phyloP scores from a whole-genome alignment of 1,139 yeast species.

The Saccharomycopsis phalli region DNA sequence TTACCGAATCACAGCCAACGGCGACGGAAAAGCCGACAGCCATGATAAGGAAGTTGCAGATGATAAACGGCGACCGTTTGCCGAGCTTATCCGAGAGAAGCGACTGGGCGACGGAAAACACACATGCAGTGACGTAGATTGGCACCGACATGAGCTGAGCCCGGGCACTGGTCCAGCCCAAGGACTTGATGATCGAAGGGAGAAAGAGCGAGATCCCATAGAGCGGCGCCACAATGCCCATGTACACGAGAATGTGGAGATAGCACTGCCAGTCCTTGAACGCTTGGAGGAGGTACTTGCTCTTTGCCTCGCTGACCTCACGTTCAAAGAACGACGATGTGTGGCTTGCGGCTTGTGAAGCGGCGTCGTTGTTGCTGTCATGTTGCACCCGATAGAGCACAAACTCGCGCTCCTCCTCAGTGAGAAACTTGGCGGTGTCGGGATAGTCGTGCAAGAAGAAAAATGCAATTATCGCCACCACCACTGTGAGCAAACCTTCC shows the following conservation, averaged over 20 bases:
- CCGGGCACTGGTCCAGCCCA: conserved; percentile 27
- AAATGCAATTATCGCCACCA: conserved; percentile 38
- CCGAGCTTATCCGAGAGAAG: conserved; percentile 27
- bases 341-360: neutral
- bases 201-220: conserved; percentile 25
- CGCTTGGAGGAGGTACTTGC: conserved; percentile 15
- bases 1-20: conserved; percentile 22
- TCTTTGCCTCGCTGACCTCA: conserved; percentile 7
- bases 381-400: conserved; percentile 36
- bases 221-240: conserved; percentile 20
- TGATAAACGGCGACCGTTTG: conserved; percentile 29
- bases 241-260: conserved; percentile 19
- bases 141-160: conserved; percentile 32
- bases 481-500: conserved; percentile 45
- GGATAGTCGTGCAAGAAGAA: conserved; percentile 45
- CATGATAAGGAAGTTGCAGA: conserved; percentile 25
- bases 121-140: conserved; percentile 29
- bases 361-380: conserved; percentile 19
- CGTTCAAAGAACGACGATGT: conserved; percentile 9
- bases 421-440: conserved; percentile 38
- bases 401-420: conserved; percentile 37
- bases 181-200: conserved; percentile 28
- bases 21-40: conserved; percentile 30
- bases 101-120: conserved; percentile 27
- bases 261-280: conserved; percentile 21